Base-by-base conservation (phyloP, 75 land plant genomes). In the Picea sitchensis region DNA sequence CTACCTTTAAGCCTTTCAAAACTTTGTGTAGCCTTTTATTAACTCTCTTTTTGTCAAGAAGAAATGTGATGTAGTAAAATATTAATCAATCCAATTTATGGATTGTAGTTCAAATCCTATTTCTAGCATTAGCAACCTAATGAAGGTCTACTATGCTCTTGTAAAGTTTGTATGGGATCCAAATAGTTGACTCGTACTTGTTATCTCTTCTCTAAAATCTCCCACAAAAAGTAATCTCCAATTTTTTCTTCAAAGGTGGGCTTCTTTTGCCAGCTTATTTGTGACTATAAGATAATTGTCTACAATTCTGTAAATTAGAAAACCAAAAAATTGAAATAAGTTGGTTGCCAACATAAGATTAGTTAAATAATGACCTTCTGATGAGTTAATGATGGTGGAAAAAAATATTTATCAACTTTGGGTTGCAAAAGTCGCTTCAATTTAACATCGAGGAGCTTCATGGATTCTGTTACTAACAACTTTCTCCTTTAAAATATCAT, bases 221-320 rank as follows among this genome's bases (percentile, higher is more conserved):
- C 31, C 58, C 59, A 51, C 58, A 74, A 23, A 1, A 74, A 74
- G 5, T 56, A 58, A 2, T 74, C 76, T 11, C 58, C 76, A 11
- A 74, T 18, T 56, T 74, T 74, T 8, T 74, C 76, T 26, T 74
- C 76, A 54, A 61, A 61, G 1, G 3, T 61, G 62, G 62, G 62
- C 8, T 61, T 61, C 3, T 18, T 14, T 3, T 1, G 61, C 20
- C 20, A 14, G 14, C 4, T 14, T 0, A 18, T 14, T 2, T 60
- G 18, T 60, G 61, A 3, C 4, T 60, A 2, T 2, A 14, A 14
- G 14, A 14, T 2, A 1, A 14, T 60, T 60, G 18, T 14, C 61
- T 60, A 18, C 61, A 60, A 18, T 60, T 4, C 4, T 18, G 2
- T 60, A 3, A 18, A 14, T 60, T 18, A 60, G 1, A 60, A 60